A percentile compares a stretch with the other conserved stretches of the same genome.
Conservation (phyloP, 495 filamentous ascomycete genomes). For the Tuber indicum region DNA sequence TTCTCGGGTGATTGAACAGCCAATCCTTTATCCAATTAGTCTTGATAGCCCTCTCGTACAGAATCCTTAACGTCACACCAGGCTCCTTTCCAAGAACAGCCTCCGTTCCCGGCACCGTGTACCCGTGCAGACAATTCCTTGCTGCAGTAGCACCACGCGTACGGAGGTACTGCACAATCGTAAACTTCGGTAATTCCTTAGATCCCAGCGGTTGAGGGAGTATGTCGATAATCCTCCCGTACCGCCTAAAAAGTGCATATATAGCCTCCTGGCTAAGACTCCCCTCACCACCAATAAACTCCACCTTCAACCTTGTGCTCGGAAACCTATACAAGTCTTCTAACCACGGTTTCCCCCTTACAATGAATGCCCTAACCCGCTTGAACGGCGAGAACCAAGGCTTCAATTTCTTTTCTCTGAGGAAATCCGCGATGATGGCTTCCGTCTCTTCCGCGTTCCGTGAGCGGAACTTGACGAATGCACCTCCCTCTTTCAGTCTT, state of each 20-base stretch:
- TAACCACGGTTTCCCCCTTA: constrained; percentile 83
- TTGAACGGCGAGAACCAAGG: constrained; percentile 85
- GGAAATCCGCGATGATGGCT: constrained; percentile 48
- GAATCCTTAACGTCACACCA: constrained; percentile 69
- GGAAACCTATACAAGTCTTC: constrained; percentile 86
- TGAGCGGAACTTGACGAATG: constrained; percentile 75
- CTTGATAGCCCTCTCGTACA: constrained; percentile 72
- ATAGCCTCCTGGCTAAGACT: constrained; percentile 82
- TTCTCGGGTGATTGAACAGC: constrained; percentile 79
- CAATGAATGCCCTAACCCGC: constrained; percentile 60
- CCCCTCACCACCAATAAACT: constrained; percentile 67
- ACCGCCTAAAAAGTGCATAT: constrained; percentile 80
- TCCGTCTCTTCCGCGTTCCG: constrained; percentile 57
- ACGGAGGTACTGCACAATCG: constrained; percentile 65
- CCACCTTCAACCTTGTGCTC: constrained; percentile 64
- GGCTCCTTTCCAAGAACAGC: constrained; percentile 60
- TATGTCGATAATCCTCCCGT: constrained; percentile 83
- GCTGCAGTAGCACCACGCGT: constrained; percentile 69
- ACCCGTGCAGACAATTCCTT: constrained; percentile 88
- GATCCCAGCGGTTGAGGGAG: constrained; percentile 70
- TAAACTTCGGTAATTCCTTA: constrained; percentile 71
- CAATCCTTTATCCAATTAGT: constrained; percentile 76
- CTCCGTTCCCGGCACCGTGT: constrained; percentile 54
- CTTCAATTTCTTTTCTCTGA: constrained; percentile 64
- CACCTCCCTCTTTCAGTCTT: constrained; percentile 82